These are phyloP conservation scores for Pichia sorboxylosa DNA, from an alignment of 1,139 yeast genomes.

Conservation along the genomic window DNA sequence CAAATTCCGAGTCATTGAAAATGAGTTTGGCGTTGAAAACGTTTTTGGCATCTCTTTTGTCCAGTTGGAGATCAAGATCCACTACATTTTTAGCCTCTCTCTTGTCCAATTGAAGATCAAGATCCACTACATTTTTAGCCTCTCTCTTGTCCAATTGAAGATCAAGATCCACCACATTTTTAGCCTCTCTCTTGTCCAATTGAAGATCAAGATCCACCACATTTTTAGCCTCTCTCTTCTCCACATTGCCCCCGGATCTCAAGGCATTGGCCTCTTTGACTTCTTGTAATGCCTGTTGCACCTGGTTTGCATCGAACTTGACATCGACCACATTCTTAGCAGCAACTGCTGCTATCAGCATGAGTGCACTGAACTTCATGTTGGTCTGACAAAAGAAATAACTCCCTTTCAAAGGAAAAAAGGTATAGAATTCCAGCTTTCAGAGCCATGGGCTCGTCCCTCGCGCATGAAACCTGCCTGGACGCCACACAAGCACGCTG, in stretches of 20 bases:
- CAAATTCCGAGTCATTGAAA: conserved; percentile 1
- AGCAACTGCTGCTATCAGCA: conserved; percentile 1
- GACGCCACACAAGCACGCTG: too few species aligned
- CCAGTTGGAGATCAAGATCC: conserved; percentile 3
- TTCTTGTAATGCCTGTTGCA: conserved; percentile 5
- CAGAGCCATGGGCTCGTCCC: too few species aligned
- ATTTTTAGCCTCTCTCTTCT: conserved; percentile 6
- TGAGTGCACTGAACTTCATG: conserved; percentile 5
- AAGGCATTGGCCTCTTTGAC: conserved; percentile 5
- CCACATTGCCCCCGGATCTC: too few species aligned
- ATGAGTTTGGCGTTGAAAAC: conserved; percentile 7
- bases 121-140: conserved; percentile 13
- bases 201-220: conserved; percentile 6
- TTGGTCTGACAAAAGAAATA: too few species aligned
- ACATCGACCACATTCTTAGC: conserved; percentile 15
- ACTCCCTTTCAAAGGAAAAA: too few species aligned
- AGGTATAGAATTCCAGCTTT: too few species aligned
- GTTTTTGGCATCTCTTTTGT: conserved; percentile 6
- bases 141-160: conserved; percentile 10
- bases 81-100: conserved; percentile 15
- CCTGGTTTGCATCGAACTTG: conserved; percentile 5
- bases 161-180: conserved; percentile 11
- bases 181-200: conserved; percentile 13
- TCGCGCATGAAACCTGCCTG: too few species aligned
- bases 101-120: conserved; percentile 9